These are phyloP conservation scores for Coleophoma cylindrospora DNA, from an alignment of 2,329 filamentous ascomycete genomes.

Conservation along the genomic window DNA sequence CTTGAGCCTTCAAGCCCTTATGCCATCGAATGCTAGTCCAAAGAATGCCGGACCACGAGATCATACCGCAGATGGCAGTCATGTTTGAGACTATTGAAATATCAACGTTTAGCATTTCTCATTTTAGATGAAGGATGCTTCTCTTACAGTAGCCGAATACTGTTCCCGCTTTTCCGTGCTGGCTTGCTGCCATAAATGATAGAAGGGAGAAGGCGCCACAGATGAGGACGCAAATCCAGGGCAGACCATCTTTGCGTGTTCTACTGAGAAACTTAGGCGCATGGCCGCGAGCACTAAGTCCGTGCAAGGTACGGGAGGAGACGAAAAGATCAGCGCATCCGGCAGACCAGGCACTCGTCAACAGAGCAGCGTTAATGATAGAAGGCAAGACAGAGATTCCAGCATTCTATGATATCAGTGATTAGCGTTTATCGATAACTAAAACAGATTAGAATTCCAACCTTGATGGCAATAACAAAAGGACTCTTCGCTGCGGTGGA, in stretches of 20 bases:
- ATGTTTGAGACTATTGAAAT: slow-evolving; percentile 51
- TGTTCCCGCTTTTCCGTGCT: slow-evolving; percentile 39
- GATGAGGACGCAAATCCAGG: slow-evolving; percentile 35
- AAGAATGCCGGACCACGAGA: slow-evolving; percentile 39
- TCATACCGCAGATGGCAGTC: slow-evolving; percentile 44
- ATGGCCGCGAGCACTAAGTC: slow-evolving; percentile 59
- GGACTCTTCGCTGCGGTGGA: slow-evolving; percentile 26
- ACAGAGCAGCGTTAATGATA: slow-evolving; percentile 64
- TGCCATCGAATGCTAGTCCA: slow-evolving; percentile 49
- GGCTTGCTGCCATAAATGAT: slow-evolving; percentile 38
- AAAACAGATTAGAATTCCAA: slow-evolving; percentile 31
- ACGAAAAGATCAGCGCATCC: slow-evolving; percentile 56
- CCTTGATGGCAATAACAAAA: slow-evolving; percentile 53
- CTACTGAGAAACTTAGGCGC: slow-evolving; percentile 52
- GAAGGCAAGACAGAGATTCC: slow-evolving; percentile 58
- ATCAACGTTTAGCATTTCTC: neutral
- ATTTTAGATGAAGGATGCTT: neutral
- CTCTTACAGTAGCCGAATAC: slow-evolving; percentile 48
- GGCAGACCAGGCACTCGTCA: slow-evolving; percentile 59
- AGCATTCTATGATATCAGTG: slow-evolving; percentile 35
- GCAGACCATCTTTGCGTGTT: slow-evolving; percentile 50
- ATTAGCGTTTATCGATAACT: neutral
- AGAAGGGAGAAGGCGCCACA: slow-evolving; percentile 35
- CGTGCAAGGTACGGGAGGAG: slow-evolving; percentile 63
- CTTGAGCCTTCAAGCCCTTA: slow-evolving; percentile 37